These are phyloP conservation scores for Penicillium sp. DNA, from an alignment of 2,329 filamentous ascomycete species.

Conservation along the genomic window DNA sequence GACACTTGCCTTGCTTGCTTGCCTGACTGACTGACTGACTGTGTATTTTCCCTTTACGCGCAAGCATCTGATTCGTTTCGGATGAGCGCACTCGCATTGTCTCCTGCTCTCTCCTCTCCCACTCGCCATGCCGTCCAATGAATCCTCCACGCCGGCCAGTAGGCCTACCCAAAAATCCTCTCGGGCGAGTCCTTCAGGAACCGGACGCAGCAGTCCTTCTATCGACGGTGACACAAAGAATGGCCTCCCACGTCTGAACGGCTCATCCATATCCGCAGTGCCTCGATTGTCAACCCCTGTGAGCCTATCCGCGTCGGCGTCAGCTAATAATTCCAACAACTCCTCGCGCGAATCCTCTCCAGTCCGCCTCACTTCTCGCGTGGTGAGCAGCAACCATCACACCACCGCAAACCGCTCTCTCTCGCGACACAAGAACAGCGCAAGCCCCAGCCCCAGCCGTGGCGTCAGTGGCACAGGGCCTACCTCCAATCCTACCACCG, in stretches of 20 bases:
- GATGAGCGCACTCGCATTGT: constrained; percentile 27
- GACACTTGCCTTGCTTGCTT: constrained; percentile 4
- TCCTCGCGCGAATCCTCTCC: constrained; percentile 50
- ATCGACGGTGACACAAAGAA: constrained; percentile 29
- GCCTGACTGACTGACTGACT: background rate
- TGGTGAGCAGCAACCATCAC: constrained; percentile 26
- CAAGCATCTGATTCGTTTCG: constrained; percentile 4
- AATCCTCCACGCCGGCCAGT: constrained; percentile 24
- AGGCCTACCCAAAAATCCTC: constrained; percentile 17
- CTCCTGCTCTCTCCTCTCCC: constrained; percentile 18
- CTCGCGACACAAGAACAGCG: constrained; percentile 62
- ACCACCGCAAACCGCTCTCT: constrained; percentile 38
- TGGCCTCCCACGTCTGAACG: constrained; percentile 22
- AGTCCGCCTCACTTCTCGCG: constrained; percentile 29
- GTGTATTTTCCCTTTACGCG: background rate
- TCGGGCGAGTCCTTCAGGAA: constrained; percentile 8
- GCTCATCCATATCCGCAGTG: constrained; percentile 28
- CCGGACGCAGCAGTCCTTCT: constrained; percentile 24
- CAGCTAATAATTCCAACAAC: constrained; percentile 42
- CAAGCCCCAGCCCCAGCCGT: constrained; percentile 62
- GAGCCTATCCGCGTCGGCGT: constrained; percentile 30
- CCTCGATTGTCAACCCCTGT: constrained; percentile 27
- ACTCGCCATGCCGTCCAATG: constrained; percentile 18
- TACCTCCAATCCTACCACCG: constrained; percentile 21
- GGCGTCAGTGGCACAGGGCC: constrained; percentile 38